phyloP scores from a whole-genome alignment of 352 stramenopile genomes.

The Globisporangium middletonii region DNA sequence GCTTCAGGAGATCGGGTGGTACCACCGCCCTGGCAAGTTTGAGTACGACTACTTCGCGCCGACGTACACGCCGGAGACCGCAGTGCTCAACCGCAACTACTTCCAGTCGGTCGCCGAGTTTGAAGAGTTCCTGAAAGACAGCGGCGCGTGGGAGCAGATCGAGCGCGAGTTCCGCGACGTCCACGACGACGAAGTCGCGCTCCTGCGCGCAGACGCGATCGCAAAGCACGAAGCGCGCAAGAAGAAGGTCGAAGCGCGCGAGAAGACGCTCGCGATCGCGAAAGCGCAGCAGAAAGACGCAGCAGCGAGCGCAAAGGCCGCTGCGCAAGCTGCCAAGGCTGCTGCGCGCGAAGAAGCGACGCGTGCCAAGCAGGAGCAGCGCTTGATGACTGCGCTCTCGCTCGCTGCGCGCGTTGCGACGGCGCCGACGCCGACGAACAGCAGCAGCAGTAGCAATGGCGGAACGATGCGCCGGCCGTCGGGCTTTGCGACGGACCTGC shows the following conservation, averaged over 20 bases:
- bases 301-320: background rate
- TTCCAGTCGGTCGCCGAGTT: constrained; percentile 58
- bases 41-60: constrained; percentile 84
- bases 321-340: background rate
- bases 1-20: constrained; percentile 55
- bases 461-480: background rate
- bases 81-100: constrained; percentile 51
- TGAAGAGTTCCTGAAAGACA: constrained; percentile 54
- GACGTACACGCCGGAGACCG: constrained; percentile 45
- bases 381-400: background rate
- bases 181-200: constrained; percentile 41
- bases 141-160: constrained; percentile 50
- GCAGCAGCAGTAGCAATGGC: too few relatives aligned
- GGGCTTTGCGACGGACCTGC: constrained; percentile 7
- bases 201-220: constrained; percentile 39
- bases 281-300: constrained; percentile 5
- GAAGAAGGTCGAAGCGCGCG: constrained; percentile 10
- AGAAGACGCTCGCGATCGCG: background rate
- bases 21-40: constrained; percentile 48
- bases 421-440: background rate
- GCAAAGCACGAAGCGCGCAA: constrained; percentile 12
- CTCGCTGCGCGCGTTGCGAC: background rate
- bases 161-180: constrained; percentile 46
- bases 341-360: background rate
- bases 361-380: background rate